Conservation (phyloP, 208 protist species). For the Leishmania guyanensis region DNA sequence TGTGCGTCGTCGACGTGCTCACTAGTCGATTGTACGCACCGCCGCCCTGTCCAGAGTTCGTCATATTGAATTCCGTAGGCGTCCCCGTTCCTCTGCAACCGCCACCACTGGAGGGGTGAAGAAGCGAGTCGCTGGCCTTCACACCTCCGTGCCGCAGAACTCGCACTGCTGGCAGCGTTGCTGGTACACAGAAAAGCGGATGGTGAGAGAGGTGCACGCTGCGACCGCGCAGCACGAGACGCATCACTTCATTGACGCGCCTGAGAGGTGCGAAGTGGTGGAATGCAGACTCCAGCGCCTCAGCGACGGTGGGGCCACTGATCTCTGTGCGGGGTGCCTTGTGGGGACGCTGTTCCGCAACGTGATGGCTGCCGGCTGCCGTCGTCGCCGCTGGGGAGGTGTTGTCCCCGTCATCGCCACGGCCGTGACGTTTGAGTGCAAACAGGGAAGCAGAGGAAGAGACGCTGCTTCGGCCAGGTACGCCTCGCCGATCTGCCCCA, state of each 20-base stretch:
- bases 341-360: neutral
- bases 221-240: slow-evolving; percentile 24
- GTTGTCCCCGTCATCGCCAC: neutral
- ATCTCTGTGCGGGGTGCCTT: slow-evolving; percentile 16
- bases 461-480: neutral
- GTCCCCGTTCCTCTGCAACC: neutral
- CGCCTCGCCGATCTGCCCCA: neutral
- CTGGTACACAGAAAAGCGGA: slow-evolving; percentile 18
- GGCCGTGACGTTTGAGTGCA: neutral
- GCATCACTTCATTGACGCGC: slow-evolving; percentile 28
- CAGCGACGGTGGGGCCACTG: slow-evolving; percentile 15
- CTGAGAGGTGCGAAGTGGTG: slow-evolving; percentile 18
- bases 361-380: neutral
- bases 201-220: slow-evolving; percentile 16
- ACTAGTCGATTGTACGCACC: slow-evolving; percentile 33
- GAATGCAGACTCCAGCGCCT: slow-evolving; percentile 23
- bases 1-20: slow-evolving; percentile 24
- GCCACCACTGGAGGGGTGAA: neutral
- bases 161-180: slow-evolving; percentile 8
- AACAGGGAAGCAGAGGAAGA: neutral
- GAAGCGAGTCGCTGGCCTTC: neutral
- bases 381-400: neutral
- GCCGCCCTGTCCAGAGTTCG: slow-evolving; percentile 16
- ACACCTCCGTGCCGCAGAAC: neutral
- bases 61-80: slow-evolving; percentile 24